Base-by-base conservation (phyloP, 2,329 filamentous ascomycete genomes). In the Colletotrichum plurivorum region DNA sequence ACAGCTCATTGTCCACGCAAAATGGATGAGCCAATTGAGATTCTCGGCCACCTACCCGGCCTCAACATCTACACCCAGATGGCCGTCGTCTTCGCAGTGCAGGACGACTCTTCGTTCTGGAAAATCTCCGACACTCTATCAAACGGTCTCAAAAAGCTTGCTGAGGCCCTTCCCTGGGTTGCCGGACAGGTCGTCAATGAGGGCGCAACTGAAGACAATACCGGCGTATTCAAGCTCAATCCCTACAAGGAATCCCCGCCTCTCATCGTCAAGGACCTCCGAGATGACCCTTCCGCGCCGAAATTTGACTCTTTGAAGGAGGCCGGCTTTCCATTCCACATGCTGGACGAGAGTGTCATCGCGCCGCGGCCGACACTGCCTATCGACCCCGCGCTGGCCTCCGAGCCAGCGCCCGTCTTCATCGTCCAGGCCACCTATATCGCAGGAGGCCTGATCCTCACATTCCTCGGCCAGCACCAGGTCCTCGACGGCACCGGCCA, bases 401-500 rank as follows among this genome's bases (percentile, higher is more conserved):
- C 55, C 0, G 27, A 46, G 25, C 55, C 62, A 3, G 12, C 63
- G 18, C 63, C 55, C 9, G 31, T 71, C 22, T 57, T 71, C 52
- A 62, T 64, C 45, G 49, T 60, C 12, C 67, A 68, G 22, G 67
- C 54, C 13, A 71, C 67, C 8, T 64, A 67, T 13, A 60, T 89
- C 45, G 60, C 71, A 1, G 85, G 82, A 4, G 87, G 86, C 0
- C 71, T 89, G 0, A 69, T 89, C 1, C 78, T 89, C 9, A 85
- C 83, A 3, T 77, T 88, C 25, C 79, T 80, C 31, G 81, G 78
- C 8, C 81, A 87, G 25, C 88, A 89, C 71, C 79, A 80, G 6
- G 75, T 78, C 0, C 84, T 87, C 80, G 88, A 89, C 63, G 84
- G 85, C 76, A 80, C 79, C 1, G 87, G 85, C 2, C 82, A 85